A percentile compares a stretch with the other conserved stretches of the same genome.
Conservation (phyloP, 768 basidiomycete genomes). For the Podaxis pistillaris region DNA sequence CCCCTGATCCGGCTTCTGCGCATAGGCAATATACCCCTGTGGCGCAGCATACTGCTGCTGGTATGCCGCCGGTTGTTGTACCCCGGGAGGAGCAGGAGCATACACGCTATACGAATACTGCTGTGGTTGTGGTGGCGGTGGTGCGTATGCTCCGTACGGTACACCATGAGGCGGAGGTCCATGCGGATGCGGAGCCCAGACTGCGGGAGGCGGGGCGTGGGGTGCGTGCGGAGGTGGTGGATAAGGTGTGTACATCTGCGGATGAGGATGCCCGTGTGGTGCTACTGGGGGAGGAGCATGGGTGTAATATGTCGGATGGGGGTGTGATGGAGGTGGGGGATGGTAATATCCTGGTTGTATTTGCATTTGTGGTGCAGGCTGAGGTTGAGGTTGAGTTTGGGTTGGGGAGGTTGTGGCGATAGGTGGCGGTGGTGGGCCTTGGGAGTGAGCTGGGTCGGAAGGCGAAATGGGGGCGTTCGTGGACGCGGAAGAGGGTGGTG, state of each 20-base stretch:
- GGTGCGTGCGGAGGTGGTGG: slow-evolving; percentile 30
- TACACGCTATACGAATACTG: slow-evolving; percentile 4
- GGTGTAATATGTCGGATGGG: neutral
- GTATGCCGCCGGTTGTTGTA: neutral
- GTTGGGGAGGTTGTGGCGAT: neutral
- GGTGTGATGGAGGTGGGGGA: slow-evolving; percentile 9
- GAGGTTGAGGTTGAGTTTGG: slow-evolving; percentile 1
- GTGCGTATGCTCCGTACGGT: slow-evolving; percentile 6
- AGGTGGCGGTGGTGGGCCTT: neutral
- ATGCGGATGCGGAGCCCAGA: slow-evolving; percentile 12
- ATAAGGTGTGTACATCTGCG: slow-evolving; percentile 26
- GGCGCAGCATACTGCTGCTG: slow-evolving; percentile 1
- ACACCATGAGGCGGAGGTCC: neutral
- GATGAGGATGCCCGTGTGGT: slow-evolving; percentile 11
- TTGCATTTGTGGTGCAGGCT: neutral
- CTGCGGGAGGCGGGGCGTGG: slow-evolving; percentile 13
- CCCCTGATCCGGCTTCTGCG: neutral
- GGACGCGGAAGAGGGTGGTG: neutral
- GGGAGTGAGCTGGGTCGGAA: slow-evolving; percentile 4
- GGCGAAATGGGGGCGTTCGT: neutral
- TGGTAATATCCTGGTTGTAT: slow-evolving; percentile 8
- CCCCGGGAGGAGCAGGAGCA: neutral
- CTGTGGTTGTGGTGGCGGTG: slow-evolving; percentile 11
- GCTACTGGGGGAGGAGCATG: neutral
- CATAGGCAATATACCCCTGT: neutral